Percentiles rank a stretch among this genome's conserved stretches.
Evolutionary conservation across 352 stramenopile species (phyloP).

Genomic region (Pythium utonaiense): DNA sequence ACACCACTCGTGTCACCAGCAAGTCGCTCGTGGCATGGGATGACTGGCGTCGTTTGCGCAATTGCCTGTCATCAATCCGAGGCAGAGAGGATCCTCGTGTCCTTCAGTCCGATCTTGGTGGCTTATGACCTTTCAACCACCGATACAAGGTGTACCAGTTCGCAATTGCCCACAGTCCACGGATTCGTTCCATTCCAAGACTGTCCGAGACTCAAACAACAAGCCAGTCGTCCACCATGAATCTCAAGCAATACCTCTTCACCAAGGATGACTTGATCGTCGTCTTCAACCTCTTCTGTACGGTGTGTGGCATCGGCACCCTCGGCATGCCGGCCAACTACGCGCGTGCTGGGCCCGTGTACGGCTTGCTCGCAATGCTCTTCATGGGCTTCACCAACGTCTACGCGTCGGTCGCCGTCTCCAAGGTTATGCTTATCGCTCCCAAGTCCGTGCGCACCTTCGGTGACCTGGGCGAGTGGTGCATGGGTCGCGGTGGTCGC

Average conservation of each 20-base stretch:
- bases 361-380: conserved; percentile 19
- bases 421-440: conserved; percentile 28
- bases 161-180: not conserved
- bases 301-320: conserved; percentile 65
- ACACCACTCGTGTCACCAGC: no score
- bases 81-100: not conserved
- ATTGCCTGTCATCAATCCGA: conserved; percentile 2
- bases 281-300: conserved; percentile 48
- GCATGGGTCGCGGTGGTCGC: conserved; percentile 22
- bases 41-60: conserved; percentile 5
- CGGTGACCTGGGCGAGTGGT: conserved; percentile 30
- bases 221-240: not conserved
- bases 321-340: conserved; percentile 73
- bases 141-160: not conserved
- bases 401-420: conserved; percentile 26
- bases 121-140: not conserved
- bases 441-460: conserved; percentile 24
- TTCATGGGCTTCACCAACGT: conserved; percentile 29
- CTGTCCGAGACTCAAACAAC: not conserved
- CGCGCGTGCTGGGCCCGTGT: conserved; percentile 39
- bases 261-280: conserved; percentile 25
- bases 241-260: conserved; percentile 20
- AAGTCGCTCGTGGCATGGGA: not conserved
- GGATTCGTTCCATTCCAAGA: not conserved
- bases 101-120: conserved; percentile 1